phyloP scores from a whole-genome alignment of 116 monocot genomes.

The Dioscorea cayenensis region DNA sequence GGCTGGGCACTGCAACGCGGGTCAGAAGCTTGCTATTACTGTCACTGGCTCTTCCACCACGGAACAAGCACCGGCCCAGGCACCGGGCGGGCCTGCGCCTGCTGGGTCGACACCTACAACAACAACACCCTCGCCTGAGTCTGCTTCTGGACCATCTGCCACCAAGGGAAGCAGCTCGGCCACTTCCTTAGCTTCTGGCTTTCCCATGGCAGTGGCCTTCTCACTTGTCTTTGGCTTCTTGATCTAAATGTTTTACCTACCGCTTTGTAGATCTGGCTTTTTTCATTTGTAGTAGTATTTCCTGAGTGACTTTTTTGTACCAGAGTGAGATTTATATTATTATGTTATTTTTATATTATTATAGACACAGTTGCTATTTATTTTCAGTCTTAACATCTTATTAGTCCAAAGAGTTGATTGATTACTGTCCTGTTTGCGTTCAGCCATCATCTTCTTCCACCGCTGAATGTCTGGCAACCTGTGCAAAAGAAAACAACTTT shows the following conservation, averaged over 20 bases:
- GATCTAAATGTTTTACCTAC: background rate
- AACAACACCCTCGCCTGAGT: background rate
- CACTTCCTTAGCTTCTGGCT: background rate
- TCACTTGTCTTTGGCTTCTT: background rate
- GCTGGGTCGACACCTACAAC: too few species aligned
- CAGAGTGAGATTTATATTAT: too few species aligned
- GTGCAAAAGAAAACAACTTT: too few species aligned
- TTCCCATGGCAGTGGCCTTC: background rate
- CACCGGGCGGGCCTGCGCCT: background rate
- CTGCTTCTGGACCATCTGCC: background rate
- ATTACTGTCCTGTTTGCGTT: too few species aligned
- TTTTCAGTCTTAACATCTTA: too few species aligned
- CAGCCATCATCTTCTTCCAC: too few species aligned
- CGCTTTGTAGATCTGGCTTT: background rate
- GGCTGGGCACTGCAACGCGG: conserved; percentile 15
- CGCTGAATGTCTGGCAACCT: too few species aligned
- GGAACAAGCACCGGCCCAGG: background rate
- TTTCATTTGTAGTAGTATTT: too few species aligned
- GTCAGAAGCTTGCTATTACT: conserved; percentile 29
- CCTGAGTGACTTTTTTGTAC: too few species aligned
- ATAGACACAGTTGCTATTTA: too few species aligned
- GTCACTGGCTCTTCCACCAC: conserved; percentile 5
- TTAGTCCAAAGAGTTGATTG: too few species aligned
- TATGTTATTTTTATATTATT: too few species aligned
- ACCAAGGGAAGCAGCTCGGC: background rate